These are phyloP conservation scores for Cercis canadensis DNA, from an alignment of 306 rosid genomes.

Conservation along the genomic window DNA sequence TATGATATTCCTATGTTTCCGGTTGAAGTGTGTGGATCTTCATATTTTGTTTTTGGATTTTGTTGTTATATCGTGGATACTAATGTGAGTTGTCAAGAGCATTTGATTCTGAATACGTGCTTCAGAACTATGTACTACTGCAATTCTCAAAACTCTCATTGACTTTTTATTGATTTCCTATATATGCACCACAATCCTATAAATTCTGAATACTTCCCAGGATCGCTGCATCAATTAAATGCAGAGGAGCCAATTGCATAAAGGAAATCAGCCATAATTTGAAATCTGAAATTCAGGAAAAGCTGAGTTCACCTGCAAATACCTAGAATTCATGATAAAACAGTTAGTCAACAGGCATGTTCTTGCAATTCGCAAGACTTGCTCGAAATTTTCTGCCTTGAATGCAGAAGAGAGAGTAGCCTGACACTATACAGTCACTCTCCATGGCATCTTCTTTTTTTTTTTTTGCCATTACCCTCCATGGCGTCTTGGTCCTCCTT, in stretches of 20 bases:
- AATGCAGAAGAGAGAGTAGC: constrained; percentile 10
- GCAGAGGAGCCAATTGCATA: neutral
- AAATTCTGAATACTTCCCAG: too few relatives aligned
- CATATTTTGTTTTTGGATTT: constrained; percentile 26
- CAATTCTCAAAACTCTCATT: constrained; percentile 2
- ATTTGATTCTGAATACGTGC: constrained; percentile 9
- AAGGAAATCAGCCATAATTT: neutral
- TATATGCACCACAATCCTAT: neutral
- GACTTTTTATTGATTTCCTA: neutral
- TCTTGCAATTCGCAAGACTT: neutral
- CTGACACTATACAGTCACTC: neutral
- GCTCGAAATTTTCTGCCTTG: neutral
- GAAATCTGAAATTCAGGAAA: too few relatives aligned
- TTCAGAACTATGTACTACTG: too few relatives aligned
- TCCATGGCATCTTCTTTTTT: neutral
- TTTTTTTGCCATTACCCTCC: neutral
- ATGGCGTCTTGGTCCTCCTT: too few relatives aligned
- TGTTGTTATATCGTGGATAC: constrained; percentile 30
- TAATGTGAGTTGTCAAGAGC: constrained; percentile 17
- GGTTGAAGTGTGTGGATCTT: constrained; percentile 39
- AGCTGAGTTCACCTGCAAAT: too few relatives aligned
- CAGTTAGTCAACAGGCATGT: neutral
- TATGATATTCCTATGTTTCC: constrained; percentile 32
- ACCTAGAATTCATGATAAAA: too few relatives aligned
- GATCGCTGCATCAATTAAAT: too few relatives aligned